Percentiles rank a stretch among this genome's conserved stretches.
Evolutionary conservation across 371 early-diverging fungal genomes (phyloP).

Genomic region (Saksenaea oblongispora): DNA sequence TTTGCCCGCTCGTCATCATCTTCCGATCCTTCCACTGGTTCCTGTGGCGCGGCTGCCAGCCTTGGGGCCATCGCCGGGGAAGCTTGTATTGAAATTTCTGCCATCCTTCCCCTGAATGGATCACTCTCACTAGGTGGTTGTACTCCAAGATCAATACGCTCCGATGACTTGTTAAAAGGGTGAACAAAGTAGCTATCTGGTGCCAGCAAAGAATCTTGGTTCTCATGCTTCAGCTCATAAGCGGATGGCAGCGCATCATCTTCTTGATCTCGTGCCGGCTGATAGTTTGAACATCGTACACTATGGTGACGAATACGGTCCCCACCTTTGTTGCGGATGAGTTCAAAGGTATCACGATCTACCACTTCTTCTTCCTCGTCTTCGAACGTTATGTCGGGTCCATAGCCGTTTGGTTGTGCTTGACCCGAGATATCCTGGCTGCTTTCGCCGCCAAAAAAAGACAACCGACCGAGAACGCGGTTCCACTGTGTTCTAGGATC

Average conservation of each 20-base stretch:
- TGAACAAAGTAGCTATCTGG: slow-evolving; percentile 35
- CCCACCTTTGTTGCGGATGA: slow-evolving; percentile 13
- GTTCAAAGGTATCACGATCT: slow-evolving; percentile 34
- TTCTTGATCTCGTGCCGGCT: slow-evolving; percentile 11
- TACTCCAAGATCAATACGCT: neutral
- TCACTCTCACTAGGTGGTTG: neutral
- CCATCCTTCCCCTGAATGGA: slow-evolving; percentile 5
- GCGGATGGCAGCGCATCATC: slow-evolving; percentile 35
- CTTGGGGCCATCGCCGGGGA: neutral
- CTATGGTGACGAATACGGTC: slow-evolving; percentile 9
- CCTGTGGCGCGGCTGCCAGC: slow-evolving; percentile 6
- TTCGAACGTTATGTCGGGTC: neutral
- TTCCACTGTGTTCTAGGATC: slow-evolving; percentile 10
- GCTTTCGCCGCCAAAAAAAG: slow-evolving; percentile 3
- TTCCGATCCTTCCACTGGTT: neutral
- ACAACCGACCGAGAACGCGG: slow-evolving; percentile 6
- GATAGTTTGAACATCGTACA: neutral
- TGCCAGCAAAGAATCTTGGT: slow-evolving; percentile 7
- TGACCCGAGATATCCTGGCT: slow-evolving; percentile 5
- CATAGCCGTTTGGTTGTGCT: slow-evolving; percentile 2
- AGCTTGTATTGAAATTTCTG: neutral
- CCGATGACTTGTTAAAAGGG: slow-evolving; percentile 22
- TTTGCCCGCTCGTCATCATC: slow-evolving; percentile 16
- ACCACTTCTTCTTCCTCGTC: slow-evolving; percentile 18
- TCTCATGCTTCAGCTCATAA: slow-evolving; percentile 20